Evolutionary conservation across 768 basidiomycete genomes (phyloP).

Genomic region (Phlegmacium glaucopus): DNA sequence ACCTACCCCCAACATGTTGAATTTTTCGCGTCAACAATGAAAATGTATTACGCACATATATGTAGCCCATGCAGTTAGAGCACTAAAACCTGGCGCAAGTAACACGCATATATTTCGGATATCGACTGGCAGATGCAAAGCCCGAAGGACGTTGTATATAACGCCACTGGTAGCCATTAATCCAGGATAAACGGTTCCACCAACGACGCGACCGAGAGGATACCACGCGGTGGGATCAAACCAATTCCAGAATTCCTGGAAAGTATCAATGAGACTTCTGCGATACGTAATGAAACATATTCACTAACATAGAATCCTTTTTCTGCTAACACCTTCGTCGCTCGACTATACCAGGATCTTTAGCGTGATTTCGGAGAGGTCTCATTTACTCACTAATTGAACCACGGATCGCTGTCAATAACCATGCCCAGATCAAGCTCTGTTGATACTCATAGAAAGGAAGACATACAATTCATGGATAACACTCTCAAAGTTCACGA

Average conservation of each 20-base stretch:
- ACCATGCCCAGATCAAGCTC: conserved; percentile 6
- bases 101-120: conserved; percentile 97
- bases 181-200: conserved; percentile 97
- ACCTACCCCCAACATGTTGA: conserved; percentile 44
- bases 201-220: conserved; percentile 95
- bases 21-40: neutral
- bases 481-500: conserved; percentile 97
- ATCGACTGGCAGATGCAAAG: conserved; percentile 92
- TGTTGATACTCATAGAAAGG: conserved; percentile 5
- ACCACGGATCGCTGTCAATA: conserved; percentile 86
- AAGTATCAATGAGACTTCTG: neutral
- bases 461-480: conserved; percentile 95
- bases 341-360: conserved; percentile 58
- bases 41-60: conserved; percentile 65
- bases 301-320: conserved; percentile 90
- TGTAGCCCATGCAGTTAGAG: conserved; percentile 93
- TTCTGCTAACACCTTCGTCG: conserved; percentile 84
- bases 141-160: conserved; percentile 89
- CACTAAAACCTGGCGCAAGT: conserved; percentile 95
- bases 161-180: conserved; percentile 98
- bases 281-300: neutral
- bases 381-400: conserved; percentile 81
- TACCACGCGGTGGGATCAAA: conserved; percentile 99
- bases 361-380: conserved; percentile 10
- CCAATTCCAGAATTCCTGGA: conserved; percentile 99